Evolutionary conservation across 1,139 yeast genomes (phyloP).

Genomic region (Zhuliangozyma parablackwelliae): DNA sequence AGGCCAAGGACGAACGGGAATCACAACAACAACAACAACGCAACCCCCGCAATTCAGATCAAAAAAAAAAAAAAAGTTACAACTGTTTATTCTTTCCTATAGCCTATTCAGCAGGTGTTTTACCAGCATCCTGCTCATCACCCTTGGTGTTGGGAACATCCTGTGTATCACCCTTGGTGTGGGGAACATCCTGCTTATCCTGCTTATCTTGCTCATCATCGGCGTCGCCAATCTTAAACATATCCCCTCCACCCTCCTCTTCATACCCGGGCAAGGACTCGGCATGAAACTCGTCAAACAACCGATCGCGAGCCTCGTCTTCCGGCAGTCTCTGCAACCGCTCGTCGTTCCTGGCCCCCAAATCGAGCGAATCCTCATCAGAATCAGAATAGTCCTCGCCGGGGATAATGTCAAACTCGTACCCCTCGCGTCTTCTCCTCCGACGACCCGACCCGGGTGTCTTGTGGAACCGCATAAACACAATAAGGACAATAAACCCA

Average conservation of each 20-base stretch:
- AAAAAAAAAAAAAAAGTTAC: too few species aligned
- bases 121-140: too few species aligned
- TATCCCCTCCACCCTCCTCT: slow-evolving; percentile 24
- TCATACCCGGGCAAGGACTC: slow-evolving; percentile 37
- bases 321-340: slow-evolving; percentile 12
- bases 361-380: slow-evolving; percentile 26
- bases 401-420: slow-evolving; percentile 74
- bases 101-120: too few species aligned
- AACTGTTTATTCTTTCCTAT: too few species aligned
- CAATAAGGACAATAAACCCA: slow-evolving; percentile 53
- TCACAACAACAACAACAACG: too few species aligned
- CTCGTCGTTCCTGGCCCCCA: slow-evolving; percentile 20
- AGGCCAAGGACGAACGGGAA: too few species aligned
- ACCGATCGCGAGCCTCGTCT: slow-evolving; percentile 36
- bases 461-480: slow-evolving; percentile 52
- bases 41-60: too few species aligned
- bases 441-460: slow-evolving; percentile 45
- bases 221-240: slow-evolving; percentile 41
- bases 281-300: slow-evolving; percentile 38
- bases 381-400: slow-evolving; percentile 55
- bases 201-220: slow-evolving; percentile 19
- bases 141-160: too few species aligned
- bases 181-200: too few species aligned
- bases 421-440: slow-evolving; percentile 64
- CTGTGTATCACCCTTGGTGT: too few species aligned